Evolutionary conservation across 108 stramenopile genomes (phyloP), one percentile per base, ranked within the genome.

Genomic region (Fragilariopsis cylindrus): DNA sequence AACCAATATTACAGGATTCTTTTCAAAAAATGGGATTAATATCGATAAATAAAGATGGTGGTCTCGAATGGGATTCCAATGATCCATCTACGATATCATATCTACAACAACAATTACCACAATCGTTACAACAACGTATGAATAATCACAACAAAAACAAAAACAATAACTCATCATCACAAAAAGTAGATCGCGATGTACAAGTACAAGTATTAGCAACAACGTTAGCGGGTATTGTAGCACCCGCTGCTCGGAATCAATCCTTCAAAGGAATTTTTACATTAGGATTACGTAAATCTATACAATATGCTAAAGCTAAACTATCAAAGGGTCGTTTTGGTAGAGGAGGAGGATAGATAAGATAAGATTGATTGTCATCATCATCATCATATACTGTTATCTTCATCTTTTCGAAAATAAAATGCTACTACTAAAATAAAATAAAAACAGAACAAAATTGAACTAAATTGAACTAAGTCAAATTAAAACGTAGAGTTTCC

Each of bases 191-290:
- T 19, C 70, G 66, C 12, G 43, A 66, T 39, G 62, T 43, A 7
- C 30, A 30, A 30, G 53, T 19, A 55, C 30, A 57, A 15, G 55
- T 15, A 7, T 48, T 79, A 55, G 12, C 71, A 46, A 69, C n/a
- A 47, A n/a, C 66, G 9, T 50, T 95, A 45, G 74, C 75, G 12
- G 67, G 73, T 0, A 91, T 88, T 49, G 91, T 95, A 21, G 87
- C 85, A 39, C 85, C 88, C 0, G 86, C 90, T 5, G 94, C 91
- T 44, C 79, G 81, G 50, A 81, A 81, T 68, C 94, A 95, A 87
- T 85, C 88, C 47, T 52, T 90, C 57, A 95, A 95, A 71, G 91
- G 94, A 21, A 57, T 95, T 9, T 67, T 89, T 11, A 92, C 90
- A 1, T 87, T 91, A 7, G 94, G 94, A 40, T 68, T 89, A 9